Percentiles rank a stretch among this genome's conserved stretches.
Evolutionary conservation across 257 asterid genomes (phyloP).

Genomic region (Linaria vulgaris): DNA sequence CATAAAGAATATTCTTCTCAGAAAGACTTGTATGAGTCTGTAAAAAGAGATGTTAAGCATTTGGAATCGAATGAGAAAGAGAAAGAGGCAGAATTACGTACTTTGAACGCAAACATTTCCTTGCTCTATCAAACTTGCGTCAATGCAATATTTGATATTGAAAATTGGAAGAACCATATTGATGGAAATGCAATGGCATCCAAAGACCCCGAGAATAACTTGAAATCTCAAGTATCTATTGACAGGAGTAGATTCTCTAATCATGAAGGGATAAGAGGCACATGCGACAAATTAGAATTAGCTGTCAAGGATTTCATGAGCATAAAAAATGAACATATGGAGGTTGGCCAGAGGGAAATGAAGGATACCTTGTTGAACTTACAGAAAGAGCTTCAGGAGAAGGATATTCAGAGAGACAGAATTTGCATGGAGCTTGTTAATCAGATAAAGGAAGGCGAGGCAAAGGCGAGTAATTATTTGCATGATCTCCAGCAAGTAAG

Average conservation of each 20-base stretch:
- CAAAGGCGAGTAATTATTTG: constrained; percentile 53
- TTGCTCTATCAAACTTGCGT: constrained; percentile 66
- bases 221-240: constrained; percentile 33
- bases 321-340: constrained; percentile 59
- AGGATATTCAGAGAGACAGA: constrained; percentile 82
- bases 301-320: constrained; percentile 54
- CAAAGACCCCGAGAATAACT: constrained; percentile 36
- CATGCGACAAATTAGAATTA: constrained; percentile 46
- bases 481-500: constrained; percentile 68
- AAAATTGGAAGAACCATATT: constrained; percentile 47
- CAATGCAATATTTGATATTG: constrained; percentile 56
- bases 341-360: constrained; percentile 69
- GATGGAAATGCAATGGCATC: constrained; percentile 40
- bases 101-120: constrained; percentile 44
- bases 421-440: constrained; percentile 71
- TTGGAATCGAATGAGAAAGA: constrained; percentile 54
- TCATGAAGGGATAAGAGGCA: constrained; percentile 51
- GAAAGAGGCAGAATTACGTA: constrained; percentile 64
- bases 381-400: constrained; percentile 94
- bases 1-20: constrained; percentile 49
- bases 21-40: constrained; percentile 51
- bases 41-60: constrained; percentile 45
- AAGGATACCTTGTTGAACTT: constrained; percentile 62
- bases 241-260: constrained; percentile 35
- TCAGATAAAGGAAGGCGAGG: constrained; percentile 93